Evolutionary conservation across 208 protist species (phyloP), one percentile per base, ranked within the genome.

Genomic region (Trichomonas tenax): DNA sequence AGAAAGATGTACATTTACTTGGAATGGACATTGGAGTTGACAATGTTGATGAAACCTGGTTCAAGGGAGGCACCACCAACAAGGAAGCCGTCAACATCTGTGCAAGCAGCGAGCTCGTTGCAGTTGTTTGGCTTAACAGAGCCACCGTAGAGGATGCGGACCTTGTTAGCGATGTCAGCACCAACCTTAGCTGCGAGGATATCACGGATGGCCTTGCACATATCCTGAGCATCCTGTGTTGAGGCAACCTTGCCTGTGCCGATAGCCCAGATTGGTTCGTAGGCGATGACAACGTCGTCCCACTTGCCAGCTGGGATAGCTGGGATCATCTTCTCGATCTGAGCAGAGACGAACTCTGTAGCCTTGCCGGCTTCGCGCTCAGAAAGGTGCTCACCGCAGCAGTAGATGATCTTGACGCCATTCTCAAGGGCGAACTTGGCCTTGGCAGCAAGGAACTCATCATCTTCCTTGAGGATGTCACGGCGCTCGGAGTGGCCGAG

Each of bases 191-290:
- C 14, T 31, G 46, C 51, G 38, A 96, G 36, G 93, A 96, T 45
- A 21, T 96, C 51, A 82, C 93, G 46, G 93, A 96, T 82, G 45
- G 82, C 46, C 44, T 96, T 63, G 36, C 93, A 46, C 51, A 96
- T 93, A 36, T 96, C 96, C 72, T 96, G 95, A 36, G 96, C 96
- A 72, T 96, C 63, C 36, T 95, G 14, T 81, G 96, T 86, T 0
- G 48, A 82, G 6, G 96, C 96, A 49, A 96, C 96, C 46, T 96
- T 44, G 51, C 96, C 96, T n/a, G 97, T 97, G 26, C 97, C 97
- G 49, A 97, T 97, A 51, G 97, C 97, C 97, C 97, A 97, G 41
- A 97, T 96, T 82, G 97, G 97, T 89, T 97, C 97, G 96, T 97
- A 97, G 17, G 97, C 97, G 63, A 97, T 96, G 31, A 97, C 96